A percentile compares a stretch with the other conserved stretches of the same genome.
These are phyloP conservation scores for Pythium angustatum DNA, from an alignment of 352 stramenopile species.

Conservation along the genomic window DNA sequence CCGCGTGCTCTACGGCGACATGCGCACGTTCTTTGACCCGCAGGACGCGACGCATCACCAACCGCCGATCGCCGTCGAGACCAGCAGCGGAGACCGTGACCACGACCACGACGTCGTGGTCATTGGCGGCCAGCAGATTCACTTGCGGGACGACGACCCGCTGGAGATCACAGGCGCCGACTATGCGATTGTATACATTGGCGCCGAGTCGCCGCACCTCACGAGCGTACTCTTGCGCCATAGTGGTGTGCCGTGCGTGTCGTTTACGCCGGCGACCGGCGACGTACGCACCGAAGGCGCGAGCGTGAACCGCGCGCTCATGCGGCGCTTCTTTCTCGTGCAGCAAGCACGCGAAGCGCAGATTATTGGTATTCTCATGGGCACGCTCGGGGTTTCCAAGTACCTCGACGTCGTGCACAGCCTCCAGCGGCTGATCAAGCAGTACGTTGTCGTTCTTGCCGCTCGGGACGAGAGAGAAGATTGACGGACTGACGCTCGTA, in stretches of 20 bases:
- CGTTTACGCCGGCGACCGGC: conserved; percentile 60
- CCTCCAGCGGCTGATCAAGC: conserved; percentile 87
- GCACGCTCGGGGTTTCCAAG: conserved; percentile 90
- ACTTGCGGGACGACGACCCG: conserved; percentile 28
- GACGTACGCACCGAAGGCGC: conserved; percentile 55
- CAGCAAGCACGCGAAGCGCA: conserved; percentile 93
- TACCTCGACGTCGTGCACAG: conserved; percentile 92
- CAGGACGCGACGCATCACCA: conserved; percentile 31
- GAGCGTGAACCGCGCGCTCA: conserved; percentile 70
- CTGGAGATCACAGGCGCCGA: conserved; percentile 38
- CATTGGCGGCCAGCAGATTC: conserved; percentile 67
- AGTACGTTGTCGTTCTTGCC: too few species aligned
- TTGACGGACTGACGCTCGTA: too few species aligned
- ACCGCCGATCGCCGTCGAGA: conserved; percentile 6
- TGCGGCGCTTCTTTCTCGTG: conserved; percentile 75
- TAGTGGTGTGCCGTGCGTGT: conserved; percentile 66
- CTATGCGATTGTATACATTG: conserved; percentile 71
- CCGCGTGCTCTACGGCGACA: conserved; percentile 55
- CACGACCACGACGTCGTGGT: conserved; percentile 14
- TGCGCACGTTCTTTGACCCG: conserved; percentile 75
- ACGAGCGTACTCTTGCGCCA: conserved; percentile 83
- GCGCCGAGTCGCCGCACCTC: conserved; percentile 72
- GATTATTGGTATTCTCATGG: conserved; percentile 97
- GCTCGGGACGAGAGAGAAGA: too few species aligned
- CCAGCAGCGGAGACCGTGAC: neutral